Evolutionary conservation across 2,329 filamentous ascomycete species (phyloP).

Genomic region (Lasiodiplodia theobromae): DNA sequence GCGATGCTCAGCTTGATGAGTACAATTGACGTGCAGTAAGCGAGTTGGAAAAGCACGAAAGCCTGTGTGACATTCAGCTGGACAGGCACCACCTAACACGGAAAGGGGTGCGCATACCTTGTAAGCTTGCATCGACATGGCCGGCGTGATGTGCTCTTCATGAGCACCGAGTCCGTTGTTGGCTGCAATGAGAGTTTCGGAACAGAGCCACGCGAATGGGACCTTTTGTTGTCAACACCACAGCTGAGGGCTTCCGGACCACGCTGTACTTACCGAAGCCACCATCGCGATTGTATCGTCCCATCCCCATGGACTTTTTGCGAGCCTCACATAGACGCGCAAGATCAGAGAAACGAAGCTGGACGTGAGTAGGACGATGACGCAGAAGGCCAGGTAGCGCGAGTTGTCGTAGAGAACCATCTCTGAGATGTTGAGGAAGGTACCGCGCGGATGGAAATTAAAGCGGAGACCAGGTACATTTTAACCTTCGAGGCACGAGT

Average conservation of each 20-base stretch:
- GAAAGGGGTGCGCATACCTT: neutral
- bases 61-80: neutral
- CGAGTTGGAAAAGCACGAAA: neutral
- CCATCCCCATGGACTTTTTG: neutral
- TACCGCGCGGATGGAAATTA: neutral
- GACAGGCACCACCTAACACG: neutral
- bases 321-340: neutral
- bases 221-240: neutral
- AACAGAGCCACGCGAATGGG: neutral
- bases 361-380: neutral
- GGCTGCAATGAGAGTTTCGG: neutral
- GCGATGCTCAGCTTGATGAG: neutral
- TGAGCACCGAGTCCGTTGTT: neutral
- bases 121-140: neutral
- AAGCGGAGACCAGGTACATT: too few species aligned
- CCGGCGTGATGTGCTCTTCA: neutral
- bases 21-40: neutral
- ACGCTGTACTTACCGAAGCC: neutral
- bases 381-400: neutral
- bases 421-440: neutral
- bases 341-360: neutral
- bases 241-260: neutral
- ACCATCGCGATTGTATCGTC: neutral
- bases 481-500: too few species aligned
- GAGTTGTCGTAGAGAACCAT: slow-evolving; percentile 2